Conservation (phyloP, 139 green algal genomes). For the Coelastrella sp. region DNA sequence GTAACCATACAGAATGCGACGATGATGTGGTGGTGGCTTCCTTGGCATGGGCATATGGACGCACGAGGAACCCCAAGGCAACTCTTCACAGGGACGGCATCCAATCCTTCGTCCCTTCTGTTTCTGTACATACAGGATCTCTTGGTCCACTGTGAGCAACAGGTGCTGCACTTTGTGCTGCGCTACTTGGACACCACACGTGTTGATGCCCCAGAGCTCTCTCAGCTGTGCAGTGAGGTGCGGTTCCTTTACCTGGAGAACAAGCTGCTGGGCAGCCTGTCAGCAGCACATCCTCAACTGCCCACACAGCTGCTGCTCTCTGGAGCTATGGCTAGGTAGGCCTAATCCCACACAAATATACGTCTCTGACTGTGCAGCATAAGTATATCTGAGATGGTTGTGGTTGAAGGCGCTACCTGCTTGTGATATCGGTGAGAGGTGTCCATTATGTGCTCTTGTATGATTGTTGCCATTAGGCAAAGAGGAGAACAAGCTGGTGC, state of each 20-base stretch:
- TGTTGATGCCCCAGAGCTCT: constrained; percentile 16
- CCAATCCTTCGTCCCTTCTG: background rate
- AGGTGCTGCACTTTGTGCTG: constrained; percentile 49
- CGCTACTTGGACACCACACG: constrained; percentile 46
- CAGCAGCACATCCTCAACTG: background rate
- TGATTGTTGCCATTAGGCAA: background rate
- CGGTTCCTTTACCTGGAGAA: constrained; percentile 57
- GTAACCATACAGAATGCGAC: background rate
- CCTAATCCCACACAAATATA: too few species aligned
- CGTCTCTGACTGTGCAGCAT: too few species aligned
- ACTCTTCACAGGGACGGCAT: too few species aligned
- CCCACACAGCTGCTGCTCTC: constrained; percentile 27
- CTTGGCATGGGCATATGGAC: background rate
- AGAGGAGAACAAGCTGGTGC: too few species aligned
- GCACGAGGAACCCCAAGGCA: too few species aligned
- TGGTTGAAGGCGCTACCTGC: too few species aligned
- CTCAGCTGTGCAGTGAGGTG: constrained; percentile 45
- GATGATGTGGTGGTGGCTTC: background rate
- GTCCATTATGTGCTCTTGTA: background rate
- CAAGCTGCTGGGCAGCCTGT: constrained; percentile 14
- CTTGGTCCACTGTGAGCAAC: constrained; percentile 55
- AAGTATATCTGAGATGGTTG: too few species aligned
- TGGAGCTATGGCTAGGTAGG: background rate
- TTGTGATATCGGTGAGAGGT: too few species aligned
- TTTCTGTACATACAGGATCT: constrained; percentile 25